Evolutionary conservation across 805 yeast species (phyloP).

Genomic region (Candida oleophila): DNA sequence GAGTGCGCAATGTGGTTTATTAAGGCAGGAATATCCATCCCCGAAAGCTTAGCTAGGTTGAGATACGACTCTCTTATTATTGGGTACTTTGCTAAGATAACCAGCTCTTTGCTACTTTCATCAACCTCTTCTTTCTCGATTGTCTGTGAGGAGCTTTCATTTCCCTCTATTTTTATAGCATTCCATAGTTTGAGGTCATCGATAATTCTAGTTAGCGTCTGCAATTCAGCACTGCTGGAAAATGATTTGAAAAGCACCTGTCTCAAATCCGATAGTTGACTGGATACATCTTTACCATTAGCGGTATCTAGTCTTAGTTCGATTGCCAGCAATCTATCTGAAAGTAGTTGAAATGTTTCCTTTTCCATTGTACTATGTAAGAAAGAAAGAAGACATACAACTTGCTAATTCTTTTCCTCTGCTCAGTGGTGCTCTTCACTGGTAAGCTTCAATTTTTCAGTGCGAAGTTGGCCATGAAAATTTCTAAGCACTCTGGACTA

Average conservation of each 20-base stretch:
- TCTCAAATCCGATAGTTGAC: not conserved
- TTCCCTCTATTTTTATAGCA: constrained; percentile 1
- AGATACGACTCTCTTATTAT: constrained; percentile 19
- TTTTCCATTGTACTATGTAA: constrained; percentile 1
- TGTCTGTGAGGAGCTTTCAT: constrained; percentile 1
- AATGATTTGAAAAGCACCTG: not conserved
- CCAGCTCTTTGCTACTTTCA: constrained; percentile 15
- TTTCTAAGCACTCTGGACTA: too few relatives aligned
- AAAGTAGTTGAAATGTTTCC: not conserved
- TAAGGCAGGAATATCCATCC: constrained; percentile 19
- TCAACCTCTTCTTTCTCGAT: constrained; percentile 4
- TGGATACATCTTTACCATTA: not conserved
- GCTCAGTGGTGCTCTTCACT: too few relatives aligned
- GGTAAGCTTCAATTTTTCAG: too few relatives aligned
- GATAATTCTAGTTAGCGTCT: constrained; percentile 15
- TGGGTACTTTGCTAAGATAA: constrained; percentile 21
- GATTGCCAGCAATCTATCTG: constrained; percentile 2
- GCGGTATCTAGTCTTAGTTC: not conserved
- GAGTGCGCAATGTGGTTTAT: constrained; percentile 16
- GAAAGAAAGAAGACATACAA: too few relatives aligned
- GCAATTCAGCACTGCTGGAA: constrained; percentile 16
- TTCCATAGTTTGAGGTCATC: constrained; percentile 20
- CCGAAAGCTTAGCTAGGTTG: constrained; percentile 20
- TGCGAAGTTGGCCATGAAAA: too few relatives aligned
- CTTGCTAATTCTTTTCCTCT: too few relatives aligned